A percentile compares a stretch with the other conserved stretches of the same genome.
Conservation (phyloP, 73 alveolate species). For the Blepharisma japonicum region DNA sequence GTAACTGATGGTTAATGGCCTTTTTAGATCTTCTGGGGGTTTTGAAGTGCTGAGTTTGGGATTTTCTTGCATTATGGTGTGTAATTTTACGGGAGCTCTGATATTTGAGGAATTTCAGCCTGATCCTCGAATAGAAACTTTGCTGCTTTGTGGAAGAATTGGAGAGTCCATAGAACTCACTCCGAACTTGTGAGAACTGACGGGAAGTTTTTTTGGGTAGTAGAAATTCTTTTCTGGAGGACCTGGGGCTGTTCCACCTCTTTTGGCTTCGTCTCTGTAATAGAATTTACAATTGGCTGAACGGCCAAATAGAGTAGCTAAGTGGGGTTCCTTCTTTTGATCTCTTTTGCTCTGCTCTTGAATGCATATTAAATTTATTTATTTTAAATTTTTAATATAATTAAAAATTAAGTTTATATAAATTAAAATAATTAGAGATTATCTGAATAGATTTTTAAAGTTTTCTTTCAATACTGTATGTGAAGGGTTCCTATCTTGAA, state of each 20-base stretch:
- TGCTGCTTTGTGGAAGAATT: neutral
- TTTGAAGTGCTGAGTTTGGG: neutral
- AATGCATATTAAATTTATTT: too few relatives aligned
- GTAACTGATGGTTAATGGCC: neutral
- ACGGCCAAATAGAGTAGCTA: too few relatives aligned
- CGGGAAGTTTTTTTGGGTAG: neutral
- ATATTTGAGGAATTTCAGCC: conserved; percentile 4
- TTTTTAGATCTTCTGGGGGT: neutral
- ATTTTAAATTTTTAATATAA: too few relatives aligned
- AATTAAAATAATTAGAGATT: too few relatives aligned
- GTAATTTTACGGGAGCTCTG: neutral
- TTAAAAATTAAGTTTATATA: too few relatives aligned
- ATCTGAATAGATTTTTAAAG: too few relatives aligned
- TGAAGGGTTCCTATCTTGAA: too few relatives aligned
- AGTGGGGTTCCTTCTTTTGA: too few relatives aligned
- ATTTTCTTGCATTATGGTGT: neutral
- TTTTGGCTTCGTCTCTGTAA: neutral
- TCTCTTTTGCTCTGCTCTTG: too few relatives aligned
- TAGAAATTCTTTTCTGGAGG: too few relatives aligned
- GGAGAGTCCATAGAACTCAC: neutral
- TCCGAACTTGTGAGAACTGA: neutral
- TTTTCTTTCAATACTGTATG: too few relatives aligned
- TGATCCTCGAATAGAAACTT: neutral
- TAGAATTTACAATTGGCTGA: neutral
- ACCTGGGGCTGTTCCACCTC: conserved; percentile 21